Percentiles rank a stretch among this genome's conserved stretches.
Conservation (phyloP, 257 asterid genomes). For the Solanum piurae region DNA sequence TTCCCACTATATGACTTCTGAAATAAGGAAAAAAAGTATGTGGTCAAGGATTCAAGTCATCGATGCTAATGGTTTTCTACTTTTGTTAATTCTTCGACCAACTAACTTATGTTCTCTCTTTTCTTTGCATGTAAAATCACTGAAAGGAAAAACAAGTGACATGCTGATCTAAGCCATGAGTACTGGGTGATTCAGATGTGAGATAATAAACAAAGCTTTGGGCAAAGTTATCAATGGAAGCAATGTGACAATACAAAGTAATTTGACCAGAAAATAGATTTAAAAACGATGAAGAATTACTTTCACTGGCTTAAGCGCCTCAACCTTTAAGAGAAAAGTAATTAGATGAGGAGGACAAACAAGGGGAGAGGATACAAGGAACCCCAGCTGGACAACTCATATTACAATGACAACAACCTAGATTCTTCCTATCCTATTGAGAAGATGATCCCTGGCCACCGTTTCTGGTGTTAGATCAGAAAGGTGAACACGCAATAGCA, state of each 20-base stretch:
- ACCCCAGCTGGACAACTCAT: background rate
- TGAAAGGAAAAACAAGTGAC: background rate
- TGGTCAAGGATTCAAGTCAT: background rate
- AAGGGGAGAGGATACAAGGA: background rate
- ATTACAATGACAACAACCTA: background rate
- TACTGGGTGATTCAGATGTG: background rate
- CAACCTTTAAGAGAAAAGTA: background rate
- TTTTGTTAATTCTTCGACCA: background rate
- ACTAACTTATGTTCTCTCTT: background rate
- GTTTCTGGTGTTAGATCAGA: background rate
- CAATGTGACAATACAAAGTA: background rate
- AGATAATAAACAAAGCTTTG: background rate
- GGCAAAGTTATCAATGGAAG: background rate
- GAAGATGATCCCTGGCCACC: background rate
- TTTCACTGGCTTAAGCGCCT: background rate
- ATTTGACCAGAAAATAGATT: background rate
- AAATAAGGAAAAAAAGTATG: background rate
- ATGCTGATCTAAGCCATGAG: background rate
- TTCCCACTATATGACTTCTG: background rate
- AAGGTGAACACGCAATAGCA: background rate
- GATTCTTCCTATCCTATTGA: background rate
- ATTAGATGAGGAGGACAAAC: background rate
- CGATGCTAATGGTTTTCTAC: background rate
- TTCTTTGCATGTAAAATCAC: background rate
- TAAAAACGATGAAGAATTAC: background rate